Conservation (phyloP, 2,329 filamentous ascomycete species). For the Ophiostoma ips region DNA sequence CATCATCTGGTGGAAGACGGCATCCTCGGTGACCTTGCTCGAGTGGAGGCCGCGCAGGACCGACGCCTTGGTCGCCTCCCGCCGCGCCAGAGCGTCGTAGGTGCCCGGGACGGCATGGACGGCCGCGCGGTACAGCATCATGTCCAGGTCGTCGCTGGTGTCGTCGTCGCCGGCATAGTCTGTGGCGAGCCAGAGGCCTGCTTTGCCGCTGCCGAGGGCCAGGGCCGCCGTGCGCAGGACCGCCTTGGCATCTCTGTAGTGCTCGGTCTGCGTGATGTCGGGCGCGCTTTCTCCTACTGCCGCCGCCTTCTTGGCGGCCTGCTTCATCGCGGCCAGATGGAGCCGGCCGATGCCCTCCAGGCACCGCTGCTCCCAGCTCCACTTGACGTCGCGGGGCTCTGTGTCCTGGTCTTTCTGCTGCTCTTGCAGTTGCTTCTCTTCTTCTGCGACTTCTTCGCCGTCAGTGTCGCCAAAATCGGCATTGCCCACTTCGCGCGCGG, state of each 20-base stretch:
- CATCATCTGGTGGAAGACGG: slow-evolving; percentile 11
- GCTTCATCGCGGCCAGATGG: slow-evolving; percentile 8
- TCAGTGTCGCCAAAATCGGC: background rate
- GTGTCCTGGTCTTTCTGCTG: background rate
- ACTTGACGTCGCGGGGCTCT: slow-evolving; percentile 12
- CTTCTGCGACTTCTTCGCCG: background rate
- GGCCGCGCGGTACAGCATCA: slow-evolving; percentile 18
- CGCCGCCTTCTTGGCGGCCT: background rate
- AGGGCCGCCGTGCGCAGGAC: slow-evolving; percentile 18
- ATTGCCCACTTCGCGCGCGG: slow-evolving; percentile 5
- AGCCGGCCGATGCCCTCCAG: slow-evolving; percentile 19
- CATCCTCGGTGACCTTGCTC: slow-evolving; percentile 7
- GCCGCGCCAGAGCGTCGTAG: slow-evolving; percentile 6
- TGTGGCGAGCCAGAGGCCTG: slow-evolving; percentile 17
- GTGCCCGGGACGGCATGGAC: slow-evolving; percentile 18
- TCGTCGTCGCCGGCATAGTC: slow-evolving; percentile 14
- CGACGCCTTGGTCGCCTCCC: background rate
- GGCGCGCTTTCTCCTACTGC: slow-evolving; percentile 14
- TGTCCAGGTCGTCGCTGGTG: slow-evolving; percentile 4
- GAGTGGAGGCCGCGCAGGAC: background rate
- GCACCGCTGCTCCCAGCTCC: slow-evolving; percentile 24
- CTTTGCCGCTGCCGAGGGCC: slow-evolving; percentile 20
- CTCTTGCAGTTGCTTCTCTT: background rate
- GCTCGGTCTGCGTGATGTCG: background rate
- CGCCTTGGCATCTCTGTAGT: slow-evolving; percentile 6